These are phyloP conservation scores for Aspergillus nidulans DNA, from an alignment of 495 filamentous ascomycete genomes.

Conservation along the genomic window DNA sequence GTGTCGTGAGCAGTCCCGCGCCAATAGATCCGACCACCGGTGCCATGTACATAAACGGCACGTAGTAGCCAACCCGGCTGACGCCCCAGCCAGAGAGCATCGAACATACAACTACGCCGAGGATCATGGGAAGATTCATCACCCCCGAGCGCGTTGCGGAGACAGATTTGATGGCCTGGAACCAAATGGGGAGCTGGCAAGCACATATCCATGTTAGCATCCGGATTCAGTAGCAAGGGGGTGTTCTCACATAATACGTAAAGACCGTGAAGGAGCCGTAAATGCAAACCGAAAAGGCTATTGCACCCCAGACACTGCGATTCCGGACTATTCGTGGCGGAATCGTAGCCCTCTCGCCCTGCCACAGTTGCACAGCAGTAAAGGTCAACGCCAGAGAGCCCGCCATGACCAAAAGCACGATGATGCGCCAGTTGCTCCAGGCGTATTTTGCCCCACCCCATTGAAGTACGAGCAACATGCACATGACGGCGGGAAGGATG, in stretches of 20 bases:
- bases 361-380: not conserved
- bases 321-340: slow-evolving; percentile 18
- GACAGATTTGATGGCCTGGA: slow-evolving; percentile 57
- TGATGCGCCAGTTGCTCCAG: slow-evolving; percentile 32
- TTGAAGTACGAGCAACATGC: slow-evolving; percentile 38
- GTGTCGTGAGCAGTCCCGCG: not conserved
- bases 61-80: slow-evolving; percentile 61
- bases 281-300: slow-evolving; percentile 3
- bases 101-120: slow-evolving; percentile 29
- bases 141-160: slow-evolving; percentile 60
- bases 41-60: slow-evolving; percentile 29
- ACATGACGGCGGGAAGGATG: slow-evolving; percentile 25
- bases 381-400: slow-evolving; percentile 15
- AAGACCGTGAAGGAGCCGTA: slow-evolving; percentile 17
- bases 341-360: slow-evolving; percentile 3
- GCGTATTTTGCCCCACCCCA: slow-evolving; percentile 37
- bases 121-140: slow-evolving; percentile 31
- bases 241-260: too few relatives aligned
- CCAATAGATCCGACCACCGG: not conserved
- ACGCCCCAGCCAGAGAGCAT: slow-evolving; percentile 46
- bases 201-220: too few relatives aligned
- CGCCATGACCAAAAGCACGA: slow-evolving; percentile 32
- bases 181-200: slow-evolving; percentile 43
- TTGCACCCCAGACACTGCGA: not conserved
- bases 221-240: too few relatives aligned